Percentiles rank a stretch among this genome's conserved stretches.
These are phyloP conservation scores for Forsythia suspensa DNA, from an alignment of 257 asterid genomes.

Conservation along the genomic window DNA sequence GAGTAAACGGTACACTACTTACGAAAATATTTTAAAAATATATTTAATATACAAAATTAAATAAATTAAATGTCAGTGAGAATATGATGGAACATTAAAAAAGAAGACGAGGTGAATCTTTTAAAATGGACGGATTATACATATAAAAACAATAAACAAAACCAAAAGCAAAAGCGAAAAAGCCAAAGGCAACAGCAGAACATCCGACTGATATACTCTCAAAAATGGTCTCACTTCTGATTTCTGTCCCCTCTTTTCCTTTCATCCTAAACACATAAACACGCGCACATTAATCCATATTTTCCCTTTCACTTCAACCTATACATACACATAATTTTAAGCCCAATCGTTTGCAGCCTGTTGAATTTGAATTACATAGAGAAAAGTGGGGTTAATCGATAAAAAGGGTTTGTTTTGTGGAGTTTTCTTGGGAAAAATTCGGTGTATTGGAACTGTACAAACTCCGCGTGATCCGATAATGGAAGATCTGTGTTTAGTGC, in stretches of 20 bases:
- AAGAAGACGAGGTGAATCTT: neutral
- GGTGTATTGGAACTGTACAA: neutral
- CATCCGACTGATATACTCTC: conserved; percentile 38
- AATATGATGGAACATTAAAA: neutral
- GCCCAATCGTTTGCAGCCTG: conserved; percentile 17
- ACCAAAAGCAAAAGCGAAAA: neutral
- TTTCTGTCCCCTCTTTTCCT: conserved; percentile 40
- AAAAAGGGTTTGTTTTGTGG: conserved; percentile 6
- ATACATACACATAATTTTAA: neutral
- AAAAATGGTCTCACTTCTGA: conserved; percentile 52
- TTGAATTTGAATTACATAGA: neutral
- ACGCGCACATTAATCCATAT: conserved; percentile 3
- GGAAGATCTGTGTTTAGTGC: conserved; percentile 74
- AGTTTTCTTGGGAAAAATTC: conserved; percentile 23
- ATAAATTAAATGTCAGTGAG: too few species aligned
- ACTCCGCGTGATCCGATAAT: conserved; percentile 33
- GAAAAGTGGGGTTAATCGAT: neutral
- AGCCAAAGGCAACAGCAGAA: conserved; percentile 23
- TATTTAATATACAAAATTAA: too few species aligned
- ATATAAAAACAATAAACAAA: neutral
- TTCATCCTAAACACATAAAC: conserved; percentile 26
- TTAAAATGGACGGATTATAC: conserved; percentile 3
- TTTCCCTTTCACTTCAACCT: conserved; percentile 19
- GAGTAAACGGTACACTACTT: too few species aligned
- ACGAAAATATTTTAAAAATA: too few species aligned